These are phyloP conservation scores for Boletus mariae DNA, from an alignment of 1,284 basidiomycete genomes.

Conservation along the genomic window DNA sequence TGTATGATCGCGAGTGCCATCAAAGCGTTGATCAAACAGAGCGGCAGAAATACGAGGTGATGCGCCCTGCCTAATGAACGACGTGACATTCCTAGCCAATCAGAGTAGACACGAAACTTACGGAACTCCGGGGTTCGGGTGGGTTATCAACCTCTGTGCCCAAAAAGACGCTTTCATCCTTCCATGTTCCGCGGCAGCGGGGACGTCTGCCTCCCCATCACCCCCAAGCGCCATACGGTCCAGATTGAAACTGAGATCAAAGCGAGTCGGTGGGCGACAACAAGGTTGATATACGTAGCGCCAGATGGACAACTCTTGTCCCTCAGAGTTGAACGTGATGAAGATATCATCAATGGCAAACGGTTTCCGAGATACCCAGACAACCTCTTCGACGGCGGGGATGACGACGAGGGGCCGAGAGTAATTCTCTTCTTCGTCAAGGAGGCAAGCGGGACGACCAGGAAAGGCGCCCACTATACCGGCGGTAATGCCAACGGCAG, in stretches of 20 bases:
- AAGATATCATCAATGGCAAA: constrained; percentile 47
- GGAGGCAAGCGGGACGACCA: constrained; percentile 39
- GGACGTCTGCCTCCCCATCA: constrained; percentile 38
- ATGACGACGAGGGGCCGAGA: constrained; percentile 48
- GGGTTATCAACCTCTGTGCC: constrained; percentile 57
- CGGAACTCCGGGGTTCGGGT: constrained; percentile 48
- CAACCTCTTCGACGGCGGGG: constrained; percentile 57
- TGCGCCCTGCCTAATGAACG: constrained; percentile 14
- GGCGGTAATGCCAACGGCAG: constrained; percentile 59
- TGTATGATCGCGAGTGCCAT: constrained; percentile 47
- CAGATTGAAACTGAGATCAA: constrained; percentile 58
- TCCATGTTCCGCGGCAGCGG: constrained; percentile 47
- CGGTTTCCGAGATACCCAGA: constrained; percentile 54
- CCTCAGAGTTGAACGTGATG: constrained; percentile 55
- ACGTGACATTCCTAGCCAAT: constrained; percentile 4
- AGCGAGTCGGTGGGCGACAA: constrained; percentile 45
- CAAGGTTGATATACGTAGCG: constrained; percentile 56
- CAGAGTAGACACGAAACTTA: constrained; percentile 37
- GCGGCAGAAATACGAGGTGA: constrained; percentile 46
- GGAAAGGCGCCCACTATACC: constrained; percentile 51
- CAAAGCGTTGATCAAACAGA: constrained; percentile 65
- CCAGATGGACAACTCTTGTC: constrained; percentile 59
- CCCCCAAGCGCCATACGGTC: constrained; percentile 59
- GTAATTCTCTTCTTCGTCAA: constrained; percentile 53
- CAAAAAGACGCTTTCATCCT: constrained; percentile 68